phyloP scores from a whole-genome alignment of 164 flowering plant species.

The Stephania yunnanensis region DNA sequence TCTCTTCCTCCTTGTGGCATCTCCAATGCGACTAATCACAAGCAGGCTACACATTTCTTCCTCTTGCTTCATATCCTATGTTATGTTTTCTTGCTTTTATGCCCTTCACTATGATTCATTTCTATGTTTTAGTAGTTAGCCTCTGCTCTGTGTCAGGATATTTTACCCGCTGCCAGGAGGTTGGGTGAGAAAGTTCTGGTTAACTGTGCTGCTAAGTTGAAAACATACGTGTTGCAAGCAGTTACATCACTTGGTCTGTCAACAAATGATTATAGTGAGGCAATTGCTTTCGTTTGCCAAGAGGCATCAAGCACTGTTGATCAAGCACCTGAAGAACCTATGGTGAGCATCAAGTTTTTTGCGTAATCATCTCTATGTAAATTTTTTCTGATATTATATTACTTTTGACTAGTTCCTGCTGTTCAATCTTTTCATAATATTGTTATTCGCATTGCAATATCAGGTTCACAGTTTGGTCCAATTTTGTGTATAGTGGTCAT shows the following conservation, averaged over 20 bases:
- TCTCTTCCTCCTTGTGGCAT: neutral
- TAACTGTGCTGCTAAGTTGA: constrained; percentile 53
- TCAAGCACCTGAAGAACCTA: constrained; percentile 26
- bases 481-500: too few relatives aligned
- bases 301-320: constrained; percentile 28
- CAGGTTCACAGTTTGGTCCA: neutral
- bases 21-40: neutral
- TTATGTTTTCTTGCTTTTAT: neutral
- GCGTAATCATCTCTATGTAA: neutral
- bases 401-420: too few relatives aligned
- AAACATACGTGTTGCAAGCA: constrained; percentile 49
- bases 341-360: constrained; percentile 26
- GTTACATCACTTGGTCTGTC: constrained; percentile 36
- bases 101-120: neutral
- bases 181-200: constrained; percentile 66
- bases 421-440: neutral
- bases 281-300: constrained; percentile 52
- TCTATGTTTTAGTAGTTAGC: neutral
- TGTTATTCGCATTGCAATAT: neutral
- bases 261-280: constrained; percentile 46
- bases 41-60: too few relatives aligned
- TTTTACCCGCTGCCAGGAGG: constrained; percentile 48
- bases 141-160: constrained; percentile 35
- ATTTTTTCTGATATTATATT: neutral
- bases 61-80: neutral